A percentile compares a stretch with the other conserved stretches of the same genome.
Conservation (phyloP, 2,329 filamentous ascomycete genomes). For the Ascochyta rabiei region DNA sequence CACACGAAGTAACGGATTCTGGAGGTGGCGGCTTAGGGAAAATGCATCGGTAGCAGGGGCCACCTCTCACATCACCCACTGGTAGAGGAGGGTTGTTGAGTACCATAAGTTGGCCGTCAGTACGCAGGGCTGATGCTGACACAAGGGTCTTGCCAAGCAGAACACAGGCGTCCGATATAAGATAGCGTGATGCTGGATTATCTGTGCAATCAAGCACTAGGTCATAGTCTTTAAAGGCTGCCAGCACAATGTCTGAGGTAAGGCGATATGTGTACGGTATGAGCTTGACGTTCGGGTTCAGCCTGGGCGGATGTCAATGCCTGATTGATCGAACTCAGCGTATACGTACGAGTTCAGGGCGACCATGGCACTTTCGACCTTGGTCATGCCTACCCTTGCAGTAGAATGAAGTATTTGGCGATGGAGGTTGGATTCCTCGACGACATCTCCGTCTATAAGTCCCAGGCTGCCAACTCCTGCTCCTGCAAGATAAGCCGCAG, state of each 20-base stretch:
- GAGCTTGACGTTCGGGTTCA: constrained; percentile 76
- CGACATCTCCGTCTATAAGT: constrained; percentile 83
- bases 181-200: constrained; percentile 86
- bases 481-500: constrained; percentile 89
- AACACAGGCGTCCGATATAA: constrained; percentile 89
- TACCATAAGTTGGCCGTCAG: constrained; percentile 87
- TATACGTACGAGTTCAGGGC: constrained; percentile 52
- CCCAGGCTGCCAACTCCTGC: constrained; percentile 85
- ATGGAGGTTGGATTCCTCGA: constrained; percentile 91
- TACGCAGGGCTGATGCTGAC: constrained; percentile 86
- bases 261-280: constrained; percentile 68
- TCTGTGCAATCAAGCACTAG: constrained; percentile 94
- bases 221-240: constrained; percentile 74
- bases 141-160: constrained; percentile 79
- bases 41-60: constrained; percentile 92
- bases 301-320: constrained; percentile 50
- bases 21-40: constrained; percentile 88
- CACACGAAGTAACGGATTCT: constrained; percentile 81
- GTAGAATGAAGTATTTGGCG: constrained; percentile 85
- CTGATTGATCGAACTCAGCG: no score
- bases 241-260: constrained; percentile 69
- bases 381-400: constrained; percentile 71
- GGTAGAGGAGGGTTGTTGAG: constrained; percentile 78
- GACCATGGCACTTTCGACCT: constrained; percentile 73
- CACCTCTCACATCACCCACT: constrained; percentile 63